Base-by-base conservation (phyloP, 2,329 filamentous ascomycete genomes). In the Aspergillus felis region DNA sequence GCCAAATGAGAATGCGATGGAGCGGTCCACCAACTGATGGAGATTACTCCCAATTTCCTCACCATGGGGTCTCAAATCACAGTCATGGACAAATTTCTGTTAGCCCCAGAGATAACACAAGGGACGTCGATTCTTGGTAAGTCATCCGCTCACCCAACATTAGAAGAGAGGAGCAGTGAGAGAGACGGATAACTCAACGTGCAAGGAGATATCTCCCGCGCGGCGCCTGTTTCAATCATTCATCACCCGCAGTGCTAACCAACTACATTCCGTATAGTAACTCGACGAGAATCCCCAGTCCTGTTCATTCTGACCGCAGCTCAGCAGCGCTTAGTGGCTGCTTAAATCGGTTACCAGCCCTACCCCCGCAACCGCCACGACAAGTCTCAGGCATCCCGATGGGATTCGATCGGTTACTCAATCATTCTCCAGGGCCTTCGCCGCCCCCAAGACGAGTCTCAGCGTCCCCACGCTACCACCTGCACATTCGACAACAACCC, bases 401-500 rank as follows among this genome's bases (percentile, higher is more conserved):
- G 20, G 74, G 73, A 24, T 74, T 76, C 53, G 72, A 71, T 54
- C 72, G 68, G 29, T 63, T 76, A 29, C 68, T 76, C 24, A 68
- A 76, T 51, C 73, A 71, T 29, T 62, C 61, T 1, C 58, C 62
- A 28, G 49, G 55, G 4, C 62, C 61, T 5, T 57, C 64, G n/a
- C 63, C 70, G 8, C 58, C 65, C 46, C 59, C 68, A 22, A 61
- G 61, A 53, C 66, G 61, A 54, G 53, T 61, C 20, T 62, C 66
- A 4, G 63, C 61, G 9, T 62, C 67, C 35, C 64, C 64, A 17
- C 69, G 76, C 9, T 76, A 75, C 59, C 70, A 69, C 41, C 69
- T 80, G 7, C 72, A 75, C 47, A 72, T 80, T 28, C 73, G 78
- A 47, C 78, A 81, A 61, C 77, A 81, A 48, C 78, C 78, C 32